Evolutionary conservation across 345 rosid species (phyloP).

Genomic region (Linum tenue): DNA sequence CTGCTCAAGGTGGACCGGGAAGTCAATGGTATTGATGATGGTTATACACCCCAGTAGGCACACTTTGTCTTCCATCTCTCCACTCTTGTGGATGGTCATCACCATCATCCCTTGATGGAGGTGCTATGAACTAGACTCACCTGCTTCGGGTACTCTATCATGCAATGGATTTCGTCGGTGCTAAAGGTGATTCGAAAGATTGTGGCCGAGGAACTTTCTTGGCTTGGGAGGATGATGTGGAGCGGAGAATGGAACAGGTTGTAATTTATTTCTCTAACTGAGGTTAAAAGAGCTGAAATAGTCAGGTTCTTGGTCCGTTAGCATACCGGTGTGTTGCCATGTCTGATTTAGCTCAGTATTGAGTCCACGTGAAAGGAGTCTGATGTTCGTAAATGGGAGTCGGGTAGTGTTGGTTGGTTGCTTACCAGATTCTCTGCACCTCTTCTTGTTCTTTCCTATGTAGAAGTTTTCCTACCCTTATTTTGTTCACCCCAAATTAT

Average conservation of each 20-base stretch:
- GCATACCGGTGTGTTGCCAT: not conserved
- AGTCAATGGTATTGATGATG: conserved; percentile 19
- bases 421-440: too few species aligned
- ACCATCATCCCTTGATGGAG: not conserved
- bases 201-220: too few species aligned
- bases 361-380: not conserved
- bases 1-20: conserved; percentile 65
- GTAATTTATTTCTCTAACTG: conserved; percentile 22
- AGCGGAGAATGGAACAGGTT: not conserved
- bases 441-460: not conserved
- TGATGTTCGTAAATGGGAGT: not conserved
- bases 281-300: conserved; percentile 3
- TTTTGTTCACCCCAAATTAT: not conserved
- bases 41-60: not conserved
- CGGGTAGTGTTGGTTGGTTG: not conserved
- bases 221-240: not conserved
- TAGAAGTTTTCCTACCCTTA: not conserved
- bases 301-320: not conserved
- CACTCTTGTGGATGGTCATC: not conserved
- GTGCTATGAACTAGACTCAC: conserved; percentile 9
- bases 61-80: not conserved
- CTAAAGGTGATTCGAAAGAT: conserved; percentile 7
- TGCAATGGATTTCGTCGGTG: too few species aligned
- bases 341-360: not conserved
- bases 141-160: not conserved